Evolutionary conservation across 352 stramenopile genomes (phyloP).

Genomic region (Phytophthora macrochlamydospora): DNA sequence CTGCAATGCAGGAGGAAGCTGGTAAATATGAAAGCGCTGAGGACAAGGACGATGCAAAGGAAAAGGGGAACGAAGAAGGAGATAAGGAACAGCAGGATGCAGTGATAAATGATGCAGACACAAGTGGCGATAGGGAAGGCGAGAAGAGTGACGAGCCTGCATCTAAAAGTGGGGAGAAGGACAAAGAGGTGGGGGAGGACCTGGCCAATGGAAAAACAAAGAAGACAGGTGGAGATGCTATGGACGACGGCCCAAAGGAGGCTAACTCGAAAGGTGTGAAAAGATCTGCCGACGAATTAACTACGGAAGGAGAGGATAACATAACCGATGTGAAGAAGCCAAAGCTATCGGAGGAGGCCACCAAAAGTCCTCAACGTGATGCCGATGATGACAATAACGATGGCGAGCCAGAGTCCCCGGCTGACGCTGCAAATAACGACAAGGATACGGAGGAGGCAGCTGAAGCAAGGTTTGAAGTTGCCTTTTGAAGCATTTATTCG

Average conservation of each 20-base stretch:
- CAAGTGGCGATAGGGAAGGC: conserved; percentile 1
- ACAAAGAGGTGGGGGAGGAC: background rate
- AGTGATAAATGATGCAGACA: conserved; percentile 1
- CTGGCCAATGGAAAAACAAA: background rate
- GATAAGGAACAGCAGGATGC: conserved; percentile 4
- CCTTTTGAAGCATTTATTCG: too few species aligned
- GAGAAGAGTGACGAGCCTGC: background rate
- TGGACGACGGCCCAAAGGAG: background rate
- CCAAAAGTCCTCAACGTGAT: conserved; percentile 16
- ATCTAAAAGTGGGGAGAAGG: conserved; percentile 2
- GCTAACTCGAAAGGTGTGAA: conserved; percentile 9
- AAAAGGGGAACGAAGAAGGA: background rate
- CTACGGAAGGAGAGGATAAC: conserved; percentile 6
- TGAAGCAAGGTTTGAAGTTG: conserved; percentile 6
- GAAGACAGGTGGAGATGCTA: background rate
- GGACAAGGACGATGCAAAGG: background rate
- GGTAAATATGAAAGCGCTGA: conserved; percentile 1
- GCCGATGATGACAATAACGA: conserved; percentile 20
- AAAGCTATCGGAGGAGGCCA: conserved; percentile 10
- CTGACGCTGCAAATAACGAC: conserved; percentile 6
- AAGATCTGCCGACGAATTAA: conserved; percentile 13
- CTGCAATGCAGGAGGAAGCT: background rate
- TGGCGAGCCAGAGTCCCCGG: conserved; percentile 2
- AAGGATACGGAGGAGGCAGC: conserved; percentile 13
- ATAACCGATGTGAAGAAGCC: conserved; percentile 16